Conservation (phyloP, 2,329 filamentous ascomycete genomes). For the Colletotrichum cuscutae region DNA sequence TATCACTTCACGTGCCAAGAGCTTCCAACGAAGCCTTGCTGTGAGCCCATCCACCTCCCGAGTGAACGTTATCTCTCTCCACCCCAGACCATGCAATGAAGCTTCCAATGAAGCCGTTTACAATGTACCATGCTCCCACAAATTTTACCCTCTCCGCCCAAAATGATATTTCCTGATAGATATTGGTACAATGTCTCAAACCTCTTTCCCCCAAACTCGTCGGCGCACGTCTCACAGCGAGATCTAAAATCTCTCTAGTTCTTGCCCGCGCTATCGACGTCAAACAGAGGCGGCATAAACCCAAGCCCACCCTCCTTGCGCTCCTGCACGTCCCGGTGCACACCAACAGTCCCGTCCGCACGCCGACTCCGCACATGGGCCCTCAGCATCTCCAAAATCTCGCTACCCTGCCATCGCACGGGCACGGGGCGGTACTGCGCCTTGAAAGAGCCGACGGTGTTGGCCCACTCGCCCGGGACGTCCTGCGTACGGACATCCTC, state of each 20-base stretch:
- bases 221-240: too few species aligned
- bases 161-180: constrained; percentile 1
- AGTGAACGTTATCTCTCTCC: neutral
- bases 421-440: constrained; percentile 94
- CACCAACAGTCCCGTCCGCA: constrained; percentile 49
- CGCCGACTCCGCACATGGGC: constrained; percentile 78
- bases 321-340: constrained; percentile 38
- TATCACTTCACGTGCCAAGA: neutral
- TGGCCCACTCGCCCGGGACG: constrained; percentile 86
- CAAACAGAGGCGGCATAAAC: constrained; percentile 64
- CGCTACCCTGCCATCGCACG: constrained; percentile 82
- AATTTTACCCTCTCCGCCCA: neutral
- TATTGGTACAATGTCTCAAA: neutral
- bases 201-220: neutral
- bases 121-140: neutral
- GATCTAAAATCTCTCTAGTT: neutral
- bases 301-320: constrained; percentile 58
- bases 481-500: constrained; percentile 39
- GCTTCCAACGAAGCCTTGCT: constrained; percentile 2
- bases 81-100: neutral
- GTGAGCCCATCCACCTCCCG: neutral
- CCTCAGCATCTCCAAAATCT: constrained; percentile 80
- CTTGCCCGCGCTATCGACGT: constrained; percentile 26
- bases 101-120: neutral
- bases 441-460: constrained; percentile 94